Percentiles rank a stretch among this genome's conserved stretches.
These are phyloP conservation scores for Alternaria postmessia DNA, from an alignment of 2,329 filamentous ascomycete genomes.

Conservation along the genomic window DNA sequence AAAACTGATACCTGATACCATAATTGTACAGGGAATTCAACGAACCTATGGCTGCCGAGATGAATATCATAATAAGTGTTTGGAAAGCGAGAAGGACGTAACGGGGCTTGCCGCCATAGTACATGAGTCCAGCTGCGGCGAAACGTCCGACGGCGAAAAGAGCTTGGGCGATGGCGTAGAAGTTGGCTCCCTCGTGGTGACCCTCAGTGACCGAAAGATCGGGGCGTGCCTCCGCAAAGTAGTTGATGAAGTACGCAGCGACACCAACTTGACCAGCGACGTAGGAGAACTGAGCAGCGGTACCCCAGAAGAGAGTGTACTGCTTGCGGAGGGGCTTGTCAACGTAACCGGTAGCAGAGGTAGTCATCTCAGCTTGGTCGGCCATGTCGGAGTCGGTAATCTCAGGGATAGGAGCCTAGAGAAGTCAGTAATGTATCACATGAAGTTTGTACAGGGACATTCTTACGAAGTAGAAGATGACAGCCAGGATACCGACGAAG, in stretches of 20 bases:
- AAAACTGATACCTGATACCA: too few species aligned
- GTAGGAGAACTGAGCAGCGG: constrained; percentile 63
- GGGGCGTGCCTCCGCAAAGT: constrained; percentile 46
- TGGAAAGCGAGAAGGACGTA: constrained; percentile 49
- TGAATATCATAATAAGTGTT: constrained; percentile 49
- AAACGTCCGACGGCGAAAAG: constrained; percentile 51
- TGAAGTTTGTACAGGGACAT: not conserved
- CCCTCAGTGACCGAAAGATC: constrained; percentile 33
- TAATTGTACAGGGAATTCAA: too few species aligned
- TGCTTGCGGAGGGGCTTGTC: constrained; percentile 73
- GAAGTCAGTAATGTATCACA: not conserved
- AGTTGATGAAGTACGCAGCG: constrained; percentile 58
- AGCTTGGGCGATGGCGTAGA: constrained; percentile 50
- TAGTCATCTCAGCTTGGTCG: constrained; percentile 45
- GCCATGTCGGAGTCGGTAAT: constrained; percentile 75
- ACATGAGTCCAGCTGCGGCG: constrained; percentile 50
- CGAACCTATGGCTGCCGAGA: constrained; percentile 38
- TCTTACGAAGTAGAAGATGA: constrained; percentile 68
- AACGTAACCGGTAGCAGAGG: constrained; percentile 59
- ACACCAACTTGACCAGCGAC: constrained; percentile 62
- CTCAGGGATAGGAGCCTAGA: constrained; percentile 59
- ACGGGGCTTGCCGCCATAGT: constrained; percentile 45
- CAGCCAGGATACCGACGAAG: constrained; percentile 73
- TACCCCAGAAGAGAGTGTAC: constrained; percentile 49
- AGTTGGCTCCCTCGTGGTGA: constrained; percentile 48